Conservation (phyloP, 345 rosid genomes). For the Raphanus raphanistrum region DNA sequence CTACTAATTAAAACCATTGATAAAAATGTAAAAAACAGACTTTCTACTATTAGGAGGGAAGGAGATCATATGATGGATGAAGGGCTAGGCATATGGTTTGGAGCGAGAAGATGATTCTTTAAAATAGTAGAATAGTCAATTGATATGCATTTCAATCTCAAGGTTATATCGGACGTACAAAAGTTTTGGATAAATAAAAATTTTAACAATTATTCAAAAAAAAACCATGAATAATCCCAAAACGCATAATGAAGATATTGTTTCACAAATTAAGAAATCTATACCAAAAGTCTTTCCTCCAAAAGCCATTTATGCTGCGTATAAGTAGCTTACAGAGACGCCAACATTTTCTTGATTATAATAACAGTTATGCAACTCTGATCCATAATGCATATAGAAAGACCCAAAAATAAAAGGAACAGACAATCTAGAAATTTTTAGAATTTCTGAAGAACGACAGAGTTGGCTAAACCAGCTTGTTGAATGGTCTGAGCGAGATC, state of each 20-base stretch:
- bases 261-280: not conserved
- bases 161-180: too few relatives aligned
- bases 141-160: too few relatives aligned
- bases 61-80: too few relatives aligned
- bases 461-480: constrained; percentile 84
- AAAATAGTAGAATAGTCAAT: too few relatives aligned
- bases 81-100: too few relatives aligned
- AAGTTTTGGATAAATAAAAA: too few relatives aligned
- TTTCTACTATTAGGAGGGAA: too few relatives aligned
- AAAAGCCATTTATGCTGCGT: too few relatives aligned
- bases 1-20: too few relatives aligned
- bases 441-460: constrained; percentile 88
- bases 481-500: constrained; percentile 70
- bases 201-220: too few relatives aligned
- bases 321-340: constrained; percentile 21
- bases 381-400: not conserved
- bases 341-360: constrained; percentile 26
- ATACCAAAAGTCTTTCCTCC: not conserved
- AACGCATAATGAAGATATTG: not conserved
- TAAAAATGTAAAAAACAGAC: too few relatives aligned
- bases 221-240: not conserved
- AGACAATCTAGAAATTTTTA: constrained; percentile 33
- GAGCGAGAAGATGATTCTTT: too few relatives aligned
- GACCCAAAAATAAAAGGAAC: not conserved
- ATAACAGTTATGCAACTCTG: constrained; percentile 14